Base-by-base conservation (phyloP, 1,284 basidiomycete genomes). In the Xerocomus amazonicus region DNA sequence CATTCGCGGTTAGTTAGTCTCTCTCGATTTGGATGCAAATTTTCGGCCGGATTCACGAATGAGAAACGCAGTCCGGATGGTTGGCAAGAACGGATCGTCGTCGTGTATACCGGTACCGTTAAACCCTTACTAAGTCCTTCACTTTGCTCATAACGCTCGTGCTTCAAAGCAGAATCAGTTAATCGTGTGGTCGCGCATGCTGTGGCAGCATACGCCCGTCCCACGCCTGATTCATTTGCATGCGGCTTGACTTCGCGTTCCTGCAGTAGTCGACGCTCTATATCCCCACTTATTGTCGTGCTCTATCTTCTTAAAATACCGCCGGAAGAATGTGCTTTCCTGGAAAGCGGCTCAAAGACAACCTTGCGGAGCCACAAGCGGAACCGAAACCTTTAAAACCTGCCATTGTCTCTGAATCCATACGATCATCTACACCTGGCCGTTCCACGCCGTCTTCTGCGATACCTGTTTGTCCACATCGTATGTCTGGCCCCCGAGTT, bases 401-500 rank as follows among this genome's bases (percentile, higher is more conserved):
- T 19, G 44, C 38, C 28, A 6, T 12, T 3, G 35, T 23, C 19
- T 23, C 50, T 27, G 36, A 57, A 43, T 46, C 55, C 8, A 52
- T 47, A 31, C 19, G 50, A 13, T 40, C 48, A 28, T 45, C 58
- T 16, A 23, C 45, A 43, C 48, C 61, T 42, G 43, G 45, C 34
- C 28, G 19, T 23, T 23, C 19, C 19, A 23, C 19, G 19, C 19
- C 19, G 19, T 23, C 40, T 39, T 8, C 29, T 26, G 23, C 17
- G 31, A 6, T 28, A 19, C 17, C 35, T 17, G 13, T 51, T 40
- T 47, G 45, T 13, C 7, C 42, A 26, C 29, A 49, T 37, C 33
- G 32, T 14, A 50, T 58, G 59, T 56, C 67, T 1, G 23, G 60
- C 23, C 84, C 87, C 43, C 82, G 79, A 63, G 75, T 90, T 63